These are phyloP conservation scores for Toxicodendron radicans DNA, from an alignment of 345 rosid species.

Conservation along the genomic window DNA sequence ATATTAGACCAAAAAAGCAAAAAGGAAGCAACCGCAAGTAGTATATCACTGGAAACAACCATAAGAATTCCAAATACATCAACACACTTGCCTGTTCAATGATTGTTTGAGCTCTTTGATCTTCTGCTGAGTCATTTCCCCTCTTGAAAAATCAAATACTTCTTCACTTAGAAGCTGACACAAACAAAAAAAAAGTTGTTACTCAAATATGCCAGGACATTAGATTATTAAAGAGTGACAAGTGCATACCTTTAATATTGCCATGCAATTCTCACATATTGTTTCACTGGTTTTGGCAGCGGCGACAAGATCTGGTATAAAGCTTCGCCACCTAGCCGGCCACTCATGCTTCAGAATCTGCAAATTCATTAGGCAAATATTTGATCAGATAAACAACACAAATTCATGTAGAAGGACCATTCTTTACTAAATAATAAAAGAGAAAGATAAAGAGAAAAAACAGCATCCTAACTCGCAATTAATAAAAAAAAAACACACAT, in stretches of 20 bases:
- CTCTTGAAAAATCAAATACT: slow-evolving; percentile 98
- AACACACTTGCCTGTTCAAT: slow-evolving; percentile 61
- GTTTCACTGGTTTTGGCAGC: slow-evolving; percentile 99
- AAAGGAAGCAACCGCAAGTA: background rate
- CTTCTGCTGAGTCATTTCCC: slow-evolving; percentile 97
- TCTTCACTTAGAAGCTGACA: slow-evolving; percentile 95
- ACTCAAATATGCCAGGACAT: slow-evolving; percentile 7
- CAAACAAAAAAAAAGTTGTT: slow-evolving; percentile 19
- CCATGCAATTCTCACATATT: slow-evolving; percentile 99
- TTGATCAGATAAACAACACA: background rate
- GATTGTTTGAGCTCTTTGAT: slow-evolving; percentile 98
- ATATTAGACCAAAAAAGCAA: background rate
- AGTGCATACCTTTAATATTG: slow-evolving; percentile 73
- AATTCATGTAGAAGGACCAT: background rate
- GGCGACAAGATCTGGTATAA: slow-evolving; percentile 96
- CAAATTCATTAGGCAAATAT: slow-evolving; percentile 2
- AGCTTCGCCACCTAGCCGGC: slow-evolving; percentile 98
- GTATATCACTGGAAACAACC: background rate
- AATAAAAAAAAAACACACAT: background rate
- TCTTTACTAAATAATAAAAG: background rate
- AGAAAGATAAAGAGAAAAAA: background rate
- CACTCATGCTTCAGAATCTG: slow-evolving; percentile 99
- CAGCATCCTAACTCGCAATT: background rate
- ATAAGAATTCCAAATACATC: slow-evolving; percentile 5
- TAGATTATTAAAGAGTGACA: slow-evolving; percentile 2